Evolutionary conservation across 495 filamentous ascomycete genomes (phyloP).

Genomic region (Tuber umbilicatum): DNA sequence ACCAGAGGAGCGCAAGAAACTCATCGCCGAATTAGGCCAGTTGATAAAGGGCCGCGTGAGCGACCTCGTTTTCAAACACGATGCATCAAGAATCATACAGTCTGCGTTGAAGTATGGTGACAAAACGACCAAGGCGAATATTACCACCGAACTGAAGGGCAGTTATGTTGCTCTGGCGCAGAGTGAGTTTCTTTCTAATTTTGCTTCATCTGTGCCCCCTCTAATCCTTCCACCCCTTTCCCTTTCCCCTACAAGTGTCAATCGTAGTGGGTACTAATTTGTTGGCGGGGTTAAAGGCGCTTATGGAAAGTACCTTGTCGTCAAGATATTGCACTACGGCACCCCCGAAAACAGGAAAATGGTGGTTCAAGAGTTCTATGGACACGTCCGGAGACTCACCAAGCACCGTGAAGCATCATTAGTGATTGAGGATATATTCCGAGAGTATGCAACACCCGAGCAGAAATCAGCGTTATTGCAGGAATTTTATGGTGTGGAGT

Average conservation of each 20-base stretch:
- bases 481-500: constrained; percentile 97
- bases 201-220: not conserved
- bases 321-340: constrained; percentile 85
- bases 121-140: constrained; percentile 70
- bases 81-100: constrained; percentile 89
- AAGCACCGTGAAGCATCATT: constrained; percentile 93
- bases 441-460: constrained; percentile 69
- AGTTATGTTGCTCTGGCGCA: constrained; percentile 78
- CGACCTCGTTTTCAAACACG: constrained; percentile 97
- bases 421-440: constrained; percentile 95
- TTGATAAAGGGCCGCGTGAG: constrained; percentile 85
- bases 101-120: constrained; percentile 94
- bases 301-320: constrained; percentile 94
- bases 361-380: constrained; percentile 91
- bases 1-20: constrained; percentile 71
- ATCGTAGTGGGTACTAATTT: not conserved
- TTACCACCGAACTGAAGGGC: constrained; percentile 79
- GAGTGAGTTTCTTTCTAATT: constrained; percentile 51
- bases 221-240: not conserved
- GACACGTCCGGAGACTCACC: constrained; percentile 81
- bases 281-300: constrained; percentile 13
- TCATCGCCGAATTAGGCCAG: constrained; percentile 80
- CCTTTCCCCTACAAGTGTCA: not conserved
- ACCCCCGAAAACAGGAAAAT: constrained; percentile 75
- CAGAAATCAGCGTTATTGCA: constrained; percentile 78